Conservation (phyloP, 352 stramenopile genomes). For the Phytophthora cactorum region DNA sequence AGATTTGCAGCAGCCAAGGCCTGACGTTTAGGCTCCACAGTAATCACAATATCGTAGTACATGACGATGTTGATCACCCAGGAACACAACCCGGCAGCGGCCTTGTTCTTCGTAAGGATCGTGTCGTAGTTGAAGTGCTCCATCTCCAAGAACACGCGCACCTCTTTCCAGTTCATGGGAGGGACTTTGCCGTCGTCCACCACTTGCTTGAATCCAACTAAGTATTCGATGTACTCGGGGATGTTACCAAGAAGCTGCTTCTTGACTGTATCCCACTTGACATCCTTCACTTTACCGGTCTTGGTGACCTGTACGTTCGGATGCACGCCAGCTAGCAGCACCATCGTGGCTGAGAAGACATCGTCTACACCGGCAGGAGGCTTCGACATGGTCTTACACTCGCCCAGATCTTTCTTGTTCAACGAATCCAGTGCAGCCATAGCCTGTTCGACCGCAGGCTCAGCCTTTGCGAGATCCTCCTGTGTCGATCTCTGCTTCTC, state of each 20-base stretch:
- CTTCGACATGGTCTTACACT: conserved; percentile 97
- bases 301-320: conserved; percentile 94
- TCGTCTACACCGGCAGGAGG: conserved; percentile 94
- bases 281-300: conserved; percentile 96
- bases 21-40: conserved; percentile 94
- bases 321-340: conserved; percentile 94
- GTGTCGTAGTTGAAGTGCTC: conserved; percentile 96
- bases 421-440: conserved; percentile 96
- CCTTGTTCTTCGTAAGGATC: conserved; percentile 95
- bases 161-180: conserved; percentile 94
- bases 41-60: conserved; percentile 97
- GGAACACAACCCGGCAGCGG: conserved; percentile 92
- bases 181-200: conserved; percentile 95
- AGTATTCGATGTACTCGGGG: conserved; percentile 95
- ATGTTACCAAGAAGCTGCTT: conserved; percentile 96
- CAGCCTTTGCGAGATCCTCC: conserved; percentile 94
- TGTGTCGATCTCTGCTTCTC: conserved; percentile 91
- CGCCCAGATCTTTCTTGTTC: conserved; percentile 96
- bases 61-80: conserved; percentile 97
- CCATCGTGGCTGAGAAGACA: conserved; percentile 94
- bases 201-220: conserved; percentile 93
- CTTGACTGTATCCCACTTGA: conserved; percentile 95
- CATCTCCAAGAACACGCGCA: conserved; percentile 93
- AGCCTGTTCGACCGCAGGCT: conserved; percentile 94
- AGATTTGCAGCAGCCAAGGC: conserved; percentile 92